phyloP scores from a whole-genome alignment of 495 filamentous ascomycete genomes.

The Friedmanniomyces simplex region DNA sequence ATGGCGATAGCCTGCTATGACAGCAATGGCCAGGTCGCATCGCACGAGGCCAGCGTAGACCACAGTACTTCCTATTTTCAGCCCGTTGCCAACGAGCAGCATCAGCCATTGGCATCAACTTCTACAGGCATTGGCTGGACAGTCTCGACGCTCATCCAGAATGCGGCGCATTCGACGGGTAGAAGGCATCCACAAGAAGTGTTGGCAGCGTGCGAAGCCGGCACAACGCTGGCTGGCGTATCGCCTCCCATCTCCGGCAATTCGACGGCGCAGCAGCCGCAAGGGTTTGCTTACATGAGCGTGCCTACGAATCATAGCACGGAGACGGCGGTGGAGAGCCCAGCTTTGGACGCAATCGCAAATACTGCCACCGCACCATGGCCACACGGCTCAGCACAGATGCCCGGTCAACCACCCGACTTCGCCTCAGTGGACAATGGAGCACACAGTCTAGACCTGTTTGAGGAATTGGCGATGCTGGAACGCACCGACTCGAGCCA shows the following conservation, averaged over 20 bases:
- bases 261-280: not conserved
- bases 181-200: not conserved
- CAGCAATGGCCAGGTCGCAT: not conserved
- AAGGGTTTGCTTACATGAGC: too few species aligned
- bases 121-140: too few species aligned
- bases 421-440: not conserved
- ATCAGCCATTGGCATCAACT: too few species aligned
- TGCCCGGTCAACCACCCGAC: not conserved
- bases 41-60: too few species aligned
- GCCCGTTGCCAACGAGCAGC: too few species aligned
- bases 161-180: not conserved
- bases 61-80: too few species aligned
- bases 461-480: conserved; percentile 26
- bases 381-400: not conserved
- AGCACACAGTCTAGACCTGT: conserved; percentile 30
- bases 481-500: conserved; percentile 13
- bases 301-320: not conserved
- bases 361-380: not conserved
- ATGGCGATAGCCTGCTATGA: not conserved
- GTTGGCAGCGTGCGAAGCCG: not conserved
- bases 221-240: not conserved
- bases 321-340: not conserved
- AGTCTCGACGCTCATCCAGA: not conserved
- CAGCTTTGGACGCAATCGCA: not conserved
- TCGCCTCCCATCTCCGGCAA: not conserved